phyloP scores from a whole-genome alignment of 192 early-diverging fungal species.

The Radiomyces spectabilis region DNA sequence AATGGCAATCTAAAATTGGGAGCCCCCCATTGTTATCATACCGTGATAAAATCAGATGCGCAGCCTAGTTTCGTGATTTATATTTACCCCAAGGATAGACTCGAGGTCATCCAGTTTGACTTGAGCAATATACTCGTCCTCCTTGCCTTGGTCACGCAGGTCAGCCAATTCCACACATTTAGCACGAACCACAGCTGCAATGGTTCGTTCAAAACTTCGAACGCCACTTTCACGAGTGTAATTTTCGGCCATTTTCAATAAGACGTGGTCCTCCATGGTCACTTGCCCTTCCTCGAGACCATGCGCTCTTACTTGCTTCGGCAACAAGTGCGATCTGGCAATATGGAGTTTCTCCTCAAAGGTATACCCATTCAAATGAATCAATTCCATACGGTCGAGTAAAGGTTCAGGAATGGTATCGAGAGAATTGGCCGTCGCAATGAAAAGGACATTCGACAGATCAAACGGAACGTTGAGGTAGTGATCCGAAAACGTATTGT shows the following conservation, averaged over 20 bases:
- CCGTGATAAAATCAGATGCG: too few species aligned
- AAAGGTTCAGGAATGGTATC: constrained; percentile 76
- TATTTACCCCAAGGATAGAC: constrained; percentile 61
- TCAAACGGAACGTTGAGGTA: constrained; percentile 68
- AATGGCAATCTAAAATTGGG: constrained; percentile 39
- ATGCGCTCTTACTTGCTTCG: constrained; percentile 62
- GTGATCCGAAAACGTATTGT: constrained; percentile 74
- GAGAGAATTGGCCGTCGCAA: constrained; percentile 77
- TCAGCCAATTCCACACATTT: constrained; percentile 65
- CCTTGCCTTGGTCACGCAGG: constrained; percentile 32
- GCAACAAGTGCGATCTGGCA: constrained; percentile 60
- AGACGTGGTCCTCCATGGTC: constrained; percentile 41
- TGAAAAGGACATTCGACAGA: constrained; percentile 65
- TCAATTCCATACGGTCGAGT: constrained; percentile 81
- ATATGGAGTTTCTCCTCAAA: constrained; percentile 82
- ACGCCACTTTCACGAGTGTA: constrained; percentile 84
- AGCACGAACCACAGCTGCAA: constrained; percentile 62
- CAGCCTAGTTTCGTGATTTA: too few species aligned
- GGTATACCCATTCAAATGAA: constrained; percentile 71
- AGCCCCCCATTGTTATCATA: too few species aligned
- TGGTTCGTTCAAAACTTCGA: constrained; percentile 62
- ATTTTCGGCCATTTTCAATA: constrained; percentile 56
- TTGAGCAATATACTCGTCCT: constrained; percentile 32
- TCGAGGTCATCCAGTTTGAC: constrained; percentile 47
- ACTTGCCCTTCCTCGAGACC: constrained; percentile 48